Base-by-base conservation (phyloP, 2,329 filamentous ascomycete genomes). In the Tolypocladium tundrense region DNA sequence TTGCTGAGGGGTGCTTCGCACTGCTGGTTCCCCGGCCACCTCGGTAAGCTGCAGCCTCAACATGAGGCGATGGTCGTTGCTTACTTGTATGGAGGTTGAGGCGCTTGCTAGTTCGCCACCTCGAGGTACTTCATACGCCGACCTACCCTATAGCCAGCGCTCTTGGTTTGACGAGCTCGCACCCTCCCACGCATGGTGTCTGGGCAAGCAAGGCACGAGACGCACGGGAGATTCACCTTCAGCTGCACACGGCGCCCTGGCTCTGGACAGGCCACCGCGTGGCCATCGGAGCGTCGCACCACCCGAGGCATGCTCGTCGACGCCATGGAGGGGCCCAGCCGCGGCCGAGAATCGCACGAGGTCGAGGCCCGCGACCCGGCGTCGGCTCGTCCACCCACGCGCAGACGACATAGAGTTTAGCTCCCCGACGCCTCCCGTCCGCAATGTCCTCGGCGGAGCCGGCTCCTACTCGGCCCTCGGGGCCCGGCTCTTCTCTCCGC, bases 401-500 rank as follows among this genome's bases (percentile, higher is more conserved):
- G 21, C 75, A 93, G 92, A 97, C 77, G 90, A 97, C 60, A 97
- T 97, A 66, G 88, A 97, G 66, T 96, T 91, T 67, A 78, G 83
- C 39, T 86, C 87, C 3, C 84, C 88, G 48, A 85, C 76, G 58
- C 82, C 87, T 5, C 79, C 87, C 14, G 87, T 88, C 43, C 83
- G 82, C 65, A 81, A 93, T 67, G 82, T 97, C 24, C 79, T 94
- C n/a, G 94, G 94, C 56, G 94, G 94, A 31, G 94, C 88, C 35
- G 94, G 92, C 33, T 83, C 91, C 2, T 97, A 90, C 71, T 87
- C 89, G 10, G 91, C 91, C 9, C 77, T 97, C 8, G 94, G 94
- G 24, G 94, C 94, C 21, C 88, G 94, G 39, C 79, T 99, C 54
- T 88, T 96, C 70, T 93, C 91, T 5, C 89, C 90, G 2, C 75